Evolutionary conservation across 345 rosid genomes (phyloP).

Genomic region (Eucalyptus tenuipes): DNA sequence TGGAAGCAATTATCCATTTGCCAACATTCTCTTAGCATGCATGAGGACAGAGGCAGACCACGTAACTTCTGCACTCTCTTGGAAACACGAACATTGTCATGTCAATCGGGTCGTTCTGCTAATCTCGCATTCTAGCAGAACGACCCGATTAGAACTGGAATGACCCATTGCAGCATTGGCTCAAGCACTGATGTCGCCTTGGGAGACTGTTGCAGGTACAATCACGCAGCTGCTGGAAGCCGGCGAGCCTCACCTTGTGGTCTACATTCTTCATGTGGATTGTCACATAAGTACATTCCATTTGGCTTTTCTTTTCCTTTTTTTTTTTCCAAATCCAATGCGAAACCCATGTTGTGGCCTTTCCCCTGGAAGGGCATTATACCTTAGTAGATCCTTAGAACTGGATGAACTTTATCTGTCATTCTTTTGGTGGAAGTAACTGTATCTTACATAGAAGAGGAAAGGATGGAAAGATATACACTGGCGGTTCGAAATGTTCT

Average conservation of each 20-base stretch:
- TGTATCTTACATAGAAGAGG: not conserved
- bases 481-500: not conserved
- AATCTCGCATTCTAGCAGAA: not conserved
- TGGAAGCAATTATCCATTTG: not conserved
- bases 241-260: constrained; percentile 18
- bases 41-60: not conserved
- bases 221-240: constrained; percentile 13
- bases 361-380: not conserved
- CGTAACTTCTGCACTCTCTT: not conserved
- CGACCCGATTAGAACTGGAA: not conserved
- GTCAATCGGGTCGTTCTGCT: no score
- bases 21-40: not conserved
- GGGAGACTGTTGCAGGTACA: constrained; percentile 8
- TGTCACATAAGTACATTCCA: not conserved
- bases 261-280: constrained; percentile 23
- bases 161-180: not conserved
- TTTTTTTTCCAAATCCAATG: not conserved
- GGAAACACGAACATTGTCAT: not conserved
- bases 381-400: not conserved
- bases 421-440: not conserved
- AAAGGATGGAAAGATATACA: not conserved
- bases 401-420: not conserved
- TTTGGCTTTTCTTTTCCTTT: not conserved
- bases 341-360: not conserved
- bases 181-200: not conserved